Percentiles rank a stretch among this genome's conserved stretches.
These are phyloP conservation scores for Fusarium multiceps DNA, from an alignment of 2,329 filamentous ascomycete species.

Conservation along the genomic window DNA sequence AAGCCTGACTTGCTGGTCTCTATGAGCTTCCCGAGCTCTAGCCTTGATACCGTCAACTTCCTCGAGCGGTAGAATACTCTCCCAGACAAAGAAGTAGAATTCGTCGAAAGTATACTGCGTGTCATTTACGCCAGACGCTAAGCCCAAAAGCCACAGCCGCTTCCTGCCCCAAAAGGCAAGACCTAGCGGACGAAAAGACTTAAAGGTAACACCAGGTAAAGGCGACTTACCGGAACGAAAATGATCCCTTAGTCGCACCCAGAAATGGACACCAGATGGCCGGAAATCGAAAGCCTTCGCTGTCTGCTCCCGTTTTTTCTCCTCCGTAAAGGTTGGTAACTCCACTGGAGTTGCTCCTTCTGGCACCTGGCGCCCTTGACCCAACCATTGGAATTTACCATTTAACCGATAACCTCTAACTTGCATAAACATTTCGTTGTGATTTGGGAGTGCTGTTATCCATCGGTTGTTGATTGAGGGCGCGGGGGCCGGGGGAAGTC, in stretches of 20 bases:
- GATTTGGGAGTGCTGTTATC: neutral
- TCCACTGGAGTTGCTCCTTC: neutral
- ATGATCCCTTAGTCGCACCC: neutral
- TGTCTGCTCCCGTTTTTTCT: neutral
- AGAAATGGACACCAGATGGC: neutral
- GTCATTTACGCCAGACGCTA: neutral
- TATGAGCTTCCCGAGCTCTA: neutral
- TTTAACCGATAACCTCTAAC: neutral
- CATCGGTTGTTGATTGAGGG: neutral
- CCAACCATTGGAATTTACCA: neutral
- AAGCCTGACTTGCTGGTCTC: too few species aligned
- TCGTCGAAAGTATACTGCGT: accelerated
- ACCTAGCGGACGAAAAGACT: neutral
- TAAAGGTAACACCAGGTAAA: neutral
- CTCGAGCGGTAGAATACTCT: neutral
- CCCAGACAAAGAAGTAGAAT: neutral
- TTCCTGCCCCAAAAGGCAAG: neutral
- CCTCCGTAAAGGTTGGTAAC: neutral
- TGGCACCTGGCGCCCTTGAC: neutral
- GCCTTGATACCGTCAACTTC: neutral
- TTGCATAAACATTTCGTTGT: neutral
- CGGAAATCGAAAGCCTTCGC: neutral
- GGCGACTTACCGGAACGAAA: neutral
- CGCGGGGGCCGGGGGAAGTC: neutral
- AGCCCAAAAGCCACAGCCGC: neutral